phyloP scores from a whole-genome alignment of 805 yeast genomes.

The Zygotorulaspora florentina region DNA sequence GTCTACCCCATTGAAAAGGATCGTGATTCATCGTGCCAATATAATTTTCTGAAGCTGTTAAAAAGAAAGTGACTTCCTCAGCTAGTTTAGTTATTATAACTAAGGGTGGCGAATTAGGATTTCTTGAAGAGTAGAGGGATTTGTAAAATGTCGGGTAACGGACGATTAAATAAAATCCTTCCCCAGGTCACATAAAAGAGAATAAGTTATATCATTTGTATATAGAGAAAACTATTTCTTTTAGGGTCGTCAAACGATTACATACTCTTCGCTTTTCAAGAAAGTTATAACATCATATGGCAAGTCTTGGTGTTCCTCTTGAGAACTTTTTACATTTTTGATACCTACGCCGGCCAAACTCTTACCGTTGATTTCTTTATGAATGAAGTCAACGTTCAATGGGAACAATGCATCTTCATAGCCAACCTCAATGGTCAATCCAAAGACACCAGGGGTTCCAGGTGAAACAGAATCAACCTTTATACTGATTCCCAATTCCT shows the following conservation, averaged over 20 bases:
- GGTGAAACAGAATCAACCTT: constrained; percentile 51
- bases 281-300: constrained; percentile 66
- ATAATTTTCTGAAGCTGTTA: constrained; percentile 2
- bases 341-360: constrained; percentile 62
- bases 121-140: not conserved
- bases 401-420: constrained; percentile 89
- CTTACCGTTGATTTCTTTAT: constrained; percentile 40
- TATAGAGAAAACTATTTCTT: not conserved
- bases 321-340: constrained; percentile 49
- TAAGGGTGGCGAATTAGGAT: constrained; percentile 9
- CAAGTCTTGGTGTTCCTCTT: constrained; percentile 50
- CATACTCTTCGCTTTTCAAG: constrained; percentile 55
- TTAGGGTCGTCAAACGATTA: constrained; percentile 39
- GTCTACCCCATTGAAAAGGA: constrained; percentile 95
- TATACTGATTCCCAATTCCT: constrained; percentile 63
- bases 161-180: no score
- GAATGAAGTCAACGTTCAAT: constrained; percentile 62
- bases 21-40: constrained; percentile 75
- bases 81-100: not conserved
- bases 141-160: no score
- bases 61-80: not conserved
- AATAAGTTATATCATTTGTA: no score
- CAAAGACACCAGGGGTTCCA: constrained; percentile 67
- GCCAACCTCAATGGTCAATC: constrained; percentile 67
- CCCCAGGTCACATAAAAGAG: no score